Evolutionary conservation across 768 basidiomycete species (phyloP).

Genomic region (Xerocomellus chrysenteron): DNA sequence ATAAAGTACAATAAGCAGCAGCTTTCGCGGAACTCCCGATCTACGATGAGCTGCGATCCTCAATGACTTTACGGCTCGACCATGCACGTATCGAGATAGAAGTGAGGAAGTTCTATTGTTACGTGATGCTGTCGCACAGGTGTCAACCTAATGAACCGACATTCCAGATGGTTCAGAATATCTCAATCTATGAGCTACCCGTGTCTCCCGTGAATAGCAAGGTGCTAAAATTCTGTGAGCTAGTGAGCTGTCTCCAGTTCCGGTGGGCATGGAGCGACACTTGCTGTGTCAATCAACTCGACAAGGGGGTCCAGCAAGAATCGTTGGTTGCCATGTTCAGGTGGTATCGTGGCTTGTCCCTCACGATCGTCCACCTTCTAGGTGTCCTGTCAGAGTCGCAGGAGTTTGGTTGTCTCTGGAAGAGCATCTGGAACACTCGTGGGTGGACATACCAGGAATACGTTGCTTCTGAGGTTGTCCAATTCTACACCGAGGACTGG

Average conservation of each 20-base stretch:
- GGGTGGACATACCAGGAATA: slow-evolving; percentile 16
- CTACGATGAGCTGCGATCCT: slow-evolving; percentile 3
- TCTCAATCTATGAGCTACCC: neutral
- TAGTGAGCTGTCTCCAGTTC: neutral
- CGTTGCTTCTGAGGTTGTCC: neutral
- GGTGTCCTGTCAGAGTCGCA: neutral
- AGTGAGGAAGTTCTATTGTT: neutral
- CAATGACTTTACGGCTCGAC: neutral
- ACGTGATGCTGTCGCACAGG: slow-evolving; percentile 7
- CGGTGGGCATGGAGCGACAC: slow-evolving; percentile 13
- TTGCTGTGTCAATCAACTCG: slow-evolving; percentile 1
- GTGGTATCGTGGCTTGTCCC: slow-evolving; percentile 8
- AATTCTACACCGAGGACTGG: slow-evolving; percentile 14
- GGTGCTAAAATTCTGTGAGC: neutral
- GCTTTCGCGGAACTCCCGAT: slow-evolving; percentile 4
- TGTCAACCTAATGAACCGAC: neutral
- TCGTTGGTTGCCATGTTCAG: slow-evolving; percentile 12
- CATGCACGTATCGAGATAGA: neutral
- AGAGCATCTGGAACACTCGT: slow-evolving; percentile 8
- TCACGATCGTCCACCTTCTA: slow-evolving; percentile 4
- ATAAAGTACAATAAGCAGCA: neutral
- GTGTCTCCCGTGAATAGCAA: neutral
- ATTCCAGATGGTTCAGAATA: neutral
- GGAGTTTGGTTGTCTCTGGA: neutral
- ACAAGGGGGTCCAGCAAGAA: neutral